Conservation (phyloP, 148 eudicot genomes). For the Chenopodium album region DNA sequence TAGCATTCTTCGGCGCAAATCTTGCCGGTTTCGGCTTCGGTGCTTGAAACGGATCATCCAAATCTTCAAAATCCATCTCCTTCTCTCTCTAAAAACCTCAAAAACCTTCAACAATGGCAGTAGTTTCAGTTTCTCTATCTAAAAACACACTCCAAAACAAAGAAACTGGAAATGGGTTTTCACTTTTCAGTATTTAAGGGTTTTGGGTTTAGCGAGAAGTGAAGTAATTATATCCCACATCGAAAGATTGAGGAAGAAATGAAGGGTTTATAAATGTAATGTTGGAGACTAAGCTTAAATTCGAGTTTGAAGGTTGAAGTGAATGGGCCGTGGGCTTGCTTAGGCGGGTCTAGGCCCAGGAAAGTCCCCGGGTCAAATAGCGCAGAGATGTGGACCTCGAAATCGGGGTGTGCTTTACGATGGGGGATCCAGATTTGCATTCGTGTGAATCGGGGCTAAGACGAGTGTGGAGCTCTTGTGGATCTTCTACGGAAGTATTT, state of each 20-base stretch:
- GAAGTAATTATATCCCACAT: slow-evolving; percentile 21
- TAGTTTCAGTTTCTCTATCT: no score
- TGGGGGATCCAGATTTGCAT: neutral
- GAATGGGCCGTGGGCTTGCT: slow-evolving; percentile 19
- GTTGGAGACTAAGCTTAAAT: accelerated
- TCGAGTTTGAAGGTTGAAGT: slow-evolving; percentile 26
- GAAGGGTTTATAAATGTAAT: neutral
- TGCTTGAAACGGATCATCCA: slow-evolving; percentile 36
- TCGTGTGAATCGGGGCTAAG: slow-evolving; percentile 26
- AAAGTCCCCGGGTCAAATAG: slow-evolving; percentile 44
- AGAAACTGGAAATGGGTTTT: neutral
- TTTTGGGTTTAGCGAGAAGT: no score
- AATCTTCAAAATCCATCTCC: slow-evolving; percentile 60
- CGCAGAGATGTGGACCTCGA: slow-evolving; percentile 50
- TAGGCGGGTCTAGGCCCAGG: slow-evolving; percentile 20
- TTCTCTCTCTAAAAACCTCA: neutral
- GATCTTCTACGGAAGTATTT: neutral
- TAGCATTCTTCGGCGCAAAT: slow-evolving; percentile 52
- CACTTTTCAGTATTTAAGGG: neutral
- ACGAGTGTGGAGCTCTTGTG: slow-evolving; percentile 37
- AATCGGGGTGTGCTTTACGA: slow-evolving; percentile 25
- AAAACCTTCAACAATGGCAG: no score
- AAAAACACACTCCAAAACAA: neutral
- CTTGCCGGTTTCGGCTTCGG: slow-evolving; percentile 42
- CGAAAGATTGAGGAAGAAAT: neutral